Evolutionary conservation across 352 stramenopile genomes (phyloP).

Genomic region (Pythium brachiatum): DNA sequence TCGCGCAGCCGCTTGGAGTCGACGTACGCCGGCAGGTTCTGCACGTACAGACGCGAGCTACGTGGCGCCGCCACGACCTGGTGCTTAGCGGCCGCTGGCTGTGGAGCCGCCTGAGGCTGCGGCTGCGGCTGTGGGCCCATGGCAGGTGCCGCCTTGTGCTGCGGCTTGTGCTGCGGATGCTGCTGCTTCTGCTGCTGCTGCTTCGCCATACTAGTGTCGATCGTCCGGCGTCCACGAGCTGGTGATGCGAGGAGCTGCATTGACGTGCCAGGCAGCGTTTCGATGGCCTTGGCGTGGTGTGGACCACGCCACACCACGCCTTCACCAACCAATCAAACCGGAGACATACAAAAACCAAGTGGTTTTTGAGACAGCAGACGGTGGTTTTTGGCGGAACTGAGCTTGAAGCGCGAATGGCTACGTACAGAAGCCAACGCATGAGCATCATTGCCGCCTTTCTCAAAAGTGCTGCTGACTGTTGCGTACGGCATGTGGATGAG

Average conservation of each 20-base stretch:
- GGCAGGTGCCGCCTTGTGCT: neutral
- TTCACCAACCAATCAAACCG: slow-evolving; percentile 16
- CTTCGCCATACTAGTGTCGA: neutral
- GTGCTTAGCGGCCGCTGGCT: neutral
- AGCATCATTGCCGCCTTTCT: too few relatives aligned
- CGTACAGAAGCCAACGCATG: too few relatives aligned
- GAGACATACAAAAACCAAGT: slow-evolving; percentile 14
- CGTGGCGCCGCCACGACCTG: neutral
- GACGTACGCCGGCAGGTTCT: slow-evolving; percentile 79
- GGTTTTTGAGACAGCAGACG: slow-evolving; percentile 8
- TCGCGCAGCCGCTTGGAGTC: slow-evolving; percentile 70
- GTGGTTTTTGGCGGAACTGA: slow-evolving; percentile 1
- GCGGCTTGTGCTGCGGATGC: neutral
- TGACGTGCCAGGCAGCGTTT: slow-evolving; percentile 7
- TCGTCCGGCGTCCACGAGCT: neutral
- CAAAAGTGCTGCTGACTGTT: too few relatives aligned
- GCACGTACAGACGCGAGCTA: slow-evolving; percentile 71
- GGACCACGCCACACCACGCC: slow-evolving; percentile 10
- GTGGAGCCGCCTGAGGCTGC: neutral
- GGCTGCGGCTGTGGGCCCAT: neutral
- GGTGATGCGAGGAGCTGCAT: slow-evolving; percentile 1
- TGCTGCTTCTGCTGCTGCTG: slow-evolving; percentile 4
- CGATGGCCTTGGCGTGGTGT: slow-evolving; percentile 8
- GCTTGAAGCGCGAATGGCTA: slow-evolving; percentile 1
- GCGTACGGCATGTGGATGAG: too few relatives aligned